Base-by-base conservation (phyloP, 257 asterid species). In the Capsicum baccatum region DNA sequence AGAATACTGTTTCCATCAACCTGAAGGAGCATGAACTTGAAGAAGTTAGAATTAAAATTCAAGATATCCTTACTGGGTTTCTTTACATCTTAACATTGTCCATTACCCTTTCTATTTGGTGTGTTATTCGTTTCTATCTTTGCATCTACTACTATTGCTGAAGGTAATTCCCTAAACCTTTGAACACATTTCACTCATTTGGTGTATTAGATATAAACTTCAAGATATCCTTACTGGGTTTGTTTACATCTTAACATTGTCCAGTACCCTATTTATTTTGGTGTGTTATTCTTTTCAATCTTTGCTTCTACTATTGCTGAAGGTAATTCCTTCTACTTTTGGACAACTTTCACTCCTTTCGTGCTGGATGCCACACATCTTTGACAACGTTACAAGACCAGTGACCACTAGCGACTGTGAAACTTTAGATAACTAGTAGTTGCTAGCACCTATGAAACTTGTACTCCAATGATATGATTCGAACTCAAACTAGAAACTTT, bases 211-310 rank as follows among this genome's bases (percentile, higher is more conserved):
- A 92, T 84, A 78, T 26, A 87, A 91, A 79, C 97, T 97, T 90
- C 95, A 92, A 88, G 88, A 97, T 97, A 97, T 97, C 99, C 99
- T 97, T 85, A 48, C 68, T 47, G 84, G 56, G 17, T 42, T 70
- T 88, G 67, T 85, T n/a, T 59, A 42, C 83, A 47, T 17, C 86
- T 82, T 64, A 79, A 14, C 26, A 17, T 87, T 78, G 17, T 85
- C 64, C 39, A 83, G 85, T 87, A 71, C 78, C 71, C 19, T 80
- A 71, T 64, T 86, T 81, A 71, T 17, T 52, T 15, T 42, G 21
- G 66, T 39, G 57, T 33, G 8, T 69, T 37, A 26, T 79, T 62
- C 21, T 80, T 83, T 70, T 63, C 3, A 39, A 52, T 82, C n/a
- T 85, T 68, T 83, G 15, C 83, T 80, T 76, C 48, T 59, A 60